A percentile compares a stretch with the other conserved stretches of the same genome.
phyloP scores from a whole-genome alignment of 345 rosid species.

The Brassica incana region DNA sequence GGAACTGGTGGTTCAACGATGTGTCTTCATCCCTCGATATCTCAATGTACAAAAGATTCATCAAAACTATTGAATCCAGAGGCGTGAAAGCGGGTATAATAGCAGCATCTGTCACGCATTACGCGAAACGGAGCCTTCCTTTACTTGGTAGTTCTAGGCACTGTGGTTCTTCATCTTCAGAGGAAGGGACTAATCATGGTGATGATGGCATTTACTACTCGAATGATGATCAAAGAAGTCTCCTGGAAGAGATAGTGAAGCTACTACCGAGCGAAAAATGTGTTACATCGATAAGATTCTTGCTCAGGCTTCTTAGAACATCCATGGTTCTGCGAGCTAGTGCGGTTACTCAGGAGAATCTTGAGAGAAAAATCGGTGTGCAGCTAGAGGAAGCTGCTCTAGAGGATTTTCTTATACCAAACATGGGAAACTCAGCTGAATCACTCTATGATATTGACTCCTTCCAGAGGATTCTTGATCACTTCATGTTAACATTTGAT shows the following conservation, averaged over 20 bases:
- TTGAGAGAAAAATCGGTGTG: constrained; percentile 72
- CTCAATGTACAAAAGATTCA: constrained; percentile 61
- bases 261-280: constrained; percentile 61
- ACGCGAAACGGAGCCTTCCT: constrained; percentile 69
- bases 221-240: constrained; percentile 53
- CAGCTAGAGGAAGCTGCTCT: constrained; percentile 77
- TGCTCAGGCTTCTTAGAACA: constrained; percentile 78
- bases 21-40: constrained; percentile 53
- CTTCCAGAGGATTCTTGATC: constrained; percentile 78
- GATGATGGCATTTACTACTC: constrained; percentile 28
- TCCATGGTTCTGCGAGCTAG: constrained; percentile 61
- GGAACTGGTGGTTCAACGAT: constrained; percentile 92
- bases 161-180: constrained; percentile 46
- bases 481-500: constrained; percentile 49
- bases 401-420: constrained; percentile 83
- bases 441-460: constrained; percentile 83
- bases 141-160: constrained; percentile 53
- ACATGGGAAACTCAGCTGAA: constrained; percentile 64
- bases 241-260: constrained; percentile 75
- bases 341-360: constrained; percentile 51
- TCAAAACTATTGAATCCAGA: constrained; percentile 50
- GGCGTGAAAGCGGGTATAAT: constrained; percentile 59
- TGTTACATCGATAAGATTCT: constrained; percentile 66
- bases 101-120: constrained; percentile 64
- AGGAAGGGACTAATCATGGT: constrained; percentile 18